These are phyloP conservation scores for Teratosphaeria gauchensis DNA, from an alignment of 2,329 filamentous ascomycete genomes.

Conservation along the genomic window DNA sequence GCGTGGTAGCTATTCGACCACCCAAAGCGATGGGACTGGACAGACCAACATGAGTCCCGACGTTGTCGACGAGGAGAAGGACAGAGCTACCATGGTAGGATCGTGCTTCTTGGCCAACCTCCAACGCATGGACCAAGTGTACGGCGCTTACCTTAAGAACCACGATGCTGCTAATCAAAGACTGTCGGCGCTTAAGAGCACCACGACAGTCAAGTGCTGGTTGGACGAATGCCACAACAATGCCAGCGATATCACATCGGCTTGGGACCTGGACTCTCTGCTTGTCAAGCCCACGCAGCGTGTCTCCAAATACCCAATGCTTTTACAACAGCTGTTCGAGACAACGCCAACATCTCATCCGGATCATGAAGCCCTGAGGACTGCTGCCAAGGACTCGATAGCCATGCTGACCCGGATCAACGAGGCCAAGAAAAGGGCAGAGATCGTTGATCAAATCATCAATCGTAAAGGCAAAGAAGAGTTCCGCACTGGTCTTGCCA, in stretches of 20 bases:
- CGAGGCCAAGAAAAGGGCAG: conserved; percentile 88
- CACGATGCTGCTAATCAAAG: conserved; percentile 55
- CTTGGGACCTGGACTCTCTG: conserved; percentile 93
- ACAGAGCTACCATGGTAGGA: conserved; percentile 49
- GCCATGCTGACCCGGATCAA: conserved; percentile 65
- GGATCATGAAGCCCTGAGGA: conserved; percentile 60
- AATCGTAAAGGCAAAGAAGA: conserved; percentile 72
- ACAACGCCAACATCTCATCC: conserved; percentile 75
- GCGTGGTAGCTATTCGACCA: conserved; percentile 39
- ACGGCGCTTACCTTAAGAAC: conserved; percentile 55
- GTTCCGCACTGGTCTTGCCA: conserved; percentile 71
- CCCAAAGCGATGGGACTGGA: conserved; percentile 28
- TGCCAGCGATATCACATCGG: conserved; percentile 81
- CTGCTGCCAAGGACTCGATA: conserved; percentile 60
- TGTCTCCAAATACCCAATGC: conserved; percentile 83
- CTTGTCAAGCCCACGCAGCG: conserved; percentile 95
- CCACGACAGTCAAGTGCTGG: conserved; percentile 66
- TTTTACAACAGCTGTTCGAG: conserved; percentile 70
- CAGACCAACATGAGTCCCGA: conserved; percentile 19
- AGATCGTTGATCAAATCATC: conserved; percentile 84
- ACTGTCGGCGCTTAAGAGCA: conserved; percentile 43
- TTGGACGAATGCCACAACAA: conserved; percentile 86
- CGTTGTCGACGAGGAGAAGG: conserved; percentile 43
- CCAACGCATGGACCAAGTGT: conserved; percentile 53
- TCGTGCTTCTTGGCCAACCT: conserved; percentile 49